Evolutionary conservation across 345 rosid genomes (phyloP).

Genomic region (Dimocarpus longan): DNA sequence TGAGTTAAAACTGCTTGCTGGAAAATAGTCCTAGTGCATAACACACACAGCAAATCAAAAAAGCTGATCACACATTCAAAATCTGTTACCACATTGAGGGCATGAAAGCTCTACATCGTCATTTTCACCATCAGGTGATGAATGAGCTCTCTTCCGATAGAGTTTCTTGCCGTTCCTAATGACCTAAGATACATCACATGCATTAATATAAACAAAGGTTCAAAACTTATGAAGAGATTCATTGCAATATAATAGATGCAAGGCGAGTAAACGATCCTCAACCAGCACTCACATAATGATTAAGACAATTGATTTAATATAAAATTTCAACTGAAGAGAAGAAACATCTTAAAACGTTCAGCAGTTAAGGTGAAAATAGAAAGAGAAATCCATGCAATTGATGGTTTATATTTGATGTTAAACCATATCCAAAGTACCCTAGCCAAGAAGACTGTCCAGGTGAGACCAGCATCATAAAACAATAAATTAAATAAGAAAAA

Average conservation of each 20-base stretch:
- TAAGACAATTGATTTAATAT: not conserved
- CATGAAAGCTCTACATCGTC: slow-evolving; percentile 49
- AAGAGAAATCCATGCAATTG: slow-evolving; percentile 3
- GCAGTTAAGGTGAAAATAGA: not conserved
- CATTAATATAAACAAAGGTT: not conserved
- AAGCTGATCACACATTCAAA: slow-evolving; percentile 9
- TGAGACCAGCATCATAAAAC: not conserved
- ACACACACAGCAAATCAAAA: not conserved
- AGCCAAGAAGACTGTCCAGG: not conserved
- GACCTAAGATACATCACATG: slow-evolving; percentile 47
- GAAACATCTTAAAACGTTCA: not conserved
- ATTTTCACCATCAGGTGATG: slow-evolving; percentile 40
- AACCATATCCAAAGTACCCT: not conserved
- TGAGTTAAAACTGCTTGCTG: not conserved
- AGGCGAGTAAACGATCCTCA: not conserved
- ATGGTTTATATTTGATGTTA: not conserved
- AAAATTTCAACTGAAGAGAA: not conserved
- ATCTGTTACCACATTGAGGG: slow-evolving; percentile 78
- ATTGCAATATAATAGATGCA: slow-evolving; percentile 13
- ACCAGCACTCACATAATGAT: not conserved
- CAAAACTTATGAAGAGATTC: slow-evolving; percentile 12
- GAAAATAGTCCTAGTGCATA: not conserved
- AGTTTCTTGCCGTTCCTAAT: slow-evolving; percentile 57
- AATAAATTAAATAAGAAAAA: not conserved
- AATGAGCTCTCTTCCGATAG: slow-evolving; percentile 42